A percentile compares a stretch with the other conserved stretches of the same genome.
These are phyloP conservation scores for Cryptococcus sp. DNA, from an alignment of 1,284 basidiomycete species.

Conservation along the genomic window DNA sequence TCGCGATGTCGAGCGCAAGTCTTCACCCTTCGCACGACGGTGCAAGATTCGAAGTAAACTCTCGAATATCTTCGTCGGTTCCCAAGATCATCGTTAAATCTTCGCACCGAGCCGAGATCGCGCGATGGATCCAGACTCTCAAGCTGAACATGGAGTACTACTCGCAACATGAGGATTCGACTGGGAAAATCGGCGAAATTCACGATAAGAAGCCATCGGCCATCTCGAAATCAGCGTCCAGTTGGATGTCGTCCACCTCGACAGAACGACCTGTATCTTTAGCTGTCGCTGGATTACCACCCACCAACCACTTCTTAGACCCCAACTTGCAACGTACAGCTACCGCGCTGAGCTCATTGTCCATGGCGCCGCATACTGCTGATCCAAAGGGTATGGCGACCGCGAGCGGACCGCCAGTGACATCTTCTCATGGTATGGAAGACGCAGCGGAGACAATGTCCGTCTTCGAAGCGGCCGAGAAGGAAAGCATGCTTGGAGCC, in stretches of 20 bases:
- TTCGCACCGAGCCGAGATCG: slow-evolving; percentile 80
- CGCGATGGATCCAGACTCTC: slow-evolving; percentile 78
- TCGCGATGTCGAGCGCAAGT: slow-evolving; percentile 76
- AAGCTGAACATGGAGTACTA: slow-evolving; percentile 66
- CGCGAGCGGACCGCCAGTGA: slow-evolving; percentile 11
- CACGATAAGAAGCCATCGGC: neutral
- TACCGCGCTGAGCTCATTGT: slow-evolving; percentile 49
- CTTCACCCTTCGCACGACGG: slow-evolving; percentile 53
- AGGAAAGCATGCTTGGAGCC: slow-evolving; percentile 18
- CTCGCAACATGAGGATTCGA: slow-evolving; percentile 15
- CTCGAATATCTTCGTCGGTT: slow-evolving; percentile 46
- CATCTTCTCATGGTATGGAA: slow-evolving; percentile 18
- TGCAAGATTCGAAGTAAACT: slow-evolving; percentile 77
- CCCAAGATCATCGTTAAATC: slow-evolving; percentile 85
- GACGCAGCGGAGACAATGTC: slow-evolving; percentile 26
- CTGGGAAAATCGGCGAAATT: neutral
- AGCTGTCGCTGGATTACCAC: slow-evolving; percentile 22
- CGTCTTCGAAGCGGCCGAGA: slow-evolving; percentile 25
- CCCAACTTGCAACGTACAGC: slow-evolving; percentile 41
- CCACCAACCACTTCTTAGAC: slow-evolving; percentile 35
- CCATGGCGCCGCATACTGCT: slow-evolving; percentile 5
- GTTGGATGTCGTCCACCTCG: slow-evolving; percentile 14
- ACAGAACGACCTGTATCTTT: slow-evolving; percentile 10
- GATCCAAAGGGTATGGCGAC: neutral
- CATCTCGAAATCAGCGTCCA: slow-evolving; percentile 11